Percentiles rank a stretch among this genome's conserved stretches.
Evolutionary conservation across 371 early-diverging fungal species (phyloP).

Genomic region (Syncephalastrum contaminatum): DNA sequence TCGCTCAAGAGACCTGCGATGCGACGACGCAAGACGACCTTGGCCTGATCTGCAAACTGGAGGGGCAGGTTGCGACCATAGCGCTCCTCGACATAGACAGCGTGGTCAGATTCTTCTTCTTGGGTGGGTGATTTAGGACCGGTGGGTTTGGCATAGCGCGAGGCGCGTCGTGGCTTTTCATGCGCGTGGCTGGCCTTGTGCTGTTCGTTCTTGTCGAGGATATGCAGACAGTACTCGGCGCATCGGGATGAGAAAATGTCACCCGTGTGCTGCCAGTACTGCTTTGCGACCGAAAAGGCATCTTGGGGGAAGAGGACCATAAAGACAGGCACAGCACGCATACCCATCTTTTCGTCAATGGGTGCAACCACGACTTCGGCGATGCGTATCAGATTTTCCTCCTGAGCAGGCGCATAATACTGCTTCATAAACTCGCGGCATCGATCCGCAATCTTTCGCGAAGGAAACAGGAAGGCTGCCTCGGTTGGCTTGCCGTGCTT

Average conservation of each 20-base stretch:
- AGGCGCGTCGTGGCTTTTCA: constrained; percentile 1
- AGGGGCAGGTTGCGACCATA: constrained; percentile 87
- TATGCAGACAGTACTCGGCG: constrained; percentile 78
- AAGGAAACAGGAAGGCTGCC: constrained; percentile 74
- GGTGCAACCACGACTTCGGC: constrained; percentile 62
- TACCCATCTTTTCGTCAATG: constrained; percentile 16
- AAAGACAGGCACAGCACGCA: constrained; percentile 49
- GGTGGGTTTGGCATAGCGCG: constrained; percentile 3
- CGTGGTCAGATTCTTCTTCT: constrained; percentile 47
- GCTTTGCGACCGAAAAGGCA: constrained; percentile 73
- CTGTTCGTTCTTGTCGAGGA: constrained; percentile 49
- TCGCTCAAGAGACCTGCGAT: constrained; percentile 77
- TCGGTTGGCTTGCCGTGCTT: constrained; percentile 70
- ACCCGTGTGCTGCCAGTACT: constrained; percentile 95
- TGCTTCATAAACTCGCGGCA: constrained; percentile 68
- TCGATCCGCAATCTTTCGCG: constrained; percentile 63
- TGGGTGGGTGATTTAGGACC: constrained; percentile 3
- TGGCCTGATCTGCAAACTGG: constrained; percentile 72
- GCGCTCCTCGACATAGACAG: constrained; percentile 82
- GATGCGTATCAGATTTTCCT: constrained; percentile 50
- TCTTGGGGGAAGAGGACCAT: constrained; percentile 75
- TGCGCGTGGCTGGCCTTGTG: constrained; percentile 5
- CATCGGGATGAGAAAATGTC: constrained; percentile 85
- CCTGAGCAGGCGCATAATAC: constrained; percentile 31
- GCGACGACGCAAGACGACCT: constrained; percentile 68